These are phyloP conservation scores for Eucalyptus curtisii DNA, from an alignment of 345 rosid genomes.

Conservation along the genomic window DNA sequence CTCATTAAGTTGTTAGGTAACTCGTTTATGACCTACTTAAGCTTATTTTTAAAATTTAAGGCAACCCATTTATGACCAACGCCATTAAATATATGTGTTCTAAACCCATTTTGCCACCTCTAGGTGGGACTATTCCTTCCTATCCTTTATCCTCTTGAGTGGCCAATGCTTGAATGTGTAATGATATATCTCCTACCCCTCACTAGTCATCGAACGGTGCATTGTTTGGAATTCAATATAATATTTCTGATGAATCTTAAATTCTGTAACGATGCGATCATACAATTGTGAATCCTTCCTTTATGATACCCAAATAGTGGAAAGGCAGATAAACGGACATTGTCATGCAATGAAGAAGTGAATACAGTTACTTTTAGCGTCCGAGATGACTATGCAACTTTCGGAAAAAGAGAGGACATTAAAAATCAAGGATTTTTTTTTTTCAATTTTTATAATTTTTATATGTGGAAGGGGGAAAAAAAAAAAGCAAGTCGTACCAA, in stretches of 20 bases:
- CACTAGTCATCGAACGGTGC: neutral
- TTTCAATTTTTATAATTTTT: no score
- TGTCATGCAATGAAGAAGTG: neutral
- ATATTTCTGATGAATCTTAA: neutral
- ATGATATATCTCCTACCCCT: neutral
- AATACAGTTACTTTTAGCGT: neutral
- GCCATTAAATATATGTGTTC: no score
- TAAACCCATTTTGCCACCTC: no score
- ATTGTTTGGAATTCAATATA: neutral
- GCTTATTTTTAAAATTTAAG: no score
- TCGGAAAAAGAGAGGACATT: neutral
- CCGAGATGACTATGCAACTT: neutral
- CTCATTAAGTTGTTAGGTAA: no score
- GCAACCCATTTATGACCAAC: no score
- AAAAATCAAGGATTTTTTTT: neutral
- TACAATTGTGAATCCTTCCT: neutral
- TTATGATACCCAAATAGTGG: neutral
- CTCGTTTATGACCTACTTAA: no score
- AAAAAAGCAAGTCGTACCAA: neutral
- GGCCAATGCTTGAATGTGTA: neutral
- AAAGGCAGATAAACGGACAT: neutral
- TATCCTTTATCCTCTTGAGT: neutral
- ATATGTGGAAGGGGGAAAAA: neutral
- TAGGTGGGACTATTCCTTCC: neutral
- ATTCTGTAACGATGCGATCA: accelerated